Evolutionary conservation across 1,284 basidiomycete species (phyloP).

Genomic region (Sanghuangporus sanghuang): DNA sequence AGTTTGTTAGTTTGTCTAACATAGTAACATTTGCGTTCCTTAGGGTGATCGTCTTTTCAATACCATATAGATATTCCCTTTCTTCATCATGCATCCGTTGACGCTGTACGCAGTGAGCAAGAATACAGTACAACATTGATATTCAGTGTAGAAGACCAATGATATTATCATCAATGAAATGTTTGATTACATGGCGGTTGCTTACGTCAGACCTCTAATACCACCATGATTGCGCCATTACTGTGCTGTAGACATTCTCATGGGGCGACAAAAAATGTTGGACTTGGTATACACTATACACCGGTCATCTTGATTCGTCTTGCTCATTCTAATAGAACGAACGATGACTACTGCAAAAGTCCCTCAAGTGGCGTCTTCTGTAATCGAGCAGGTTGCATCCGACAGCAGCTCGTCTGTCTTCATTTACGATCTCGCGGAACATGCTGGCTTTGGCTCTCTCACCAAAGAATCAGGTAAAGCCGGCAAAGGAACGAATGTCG

Average conservation of each 20-base stretch:
- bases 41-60: slow-evolving; percentile 67
- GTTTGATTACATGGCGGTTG: not conserved
- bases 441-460: slow-evolving; percentile 68
- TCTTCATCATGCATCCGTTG: not conserved
- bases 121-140: too few species aligned
- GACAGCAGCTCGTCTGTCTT: slow-evolving; percentile 62
- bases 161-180: not conserved
- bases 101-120: not conserved
- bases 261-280: slow-evolving; percentile 5
- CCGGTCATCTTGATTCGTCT: not conserved
- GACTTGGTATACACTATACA: not conserved
- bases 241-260: slow-evolving; percentile 14
- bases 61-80: slow-evolving; percentile 31
- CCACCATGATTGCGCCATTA: not conserved
- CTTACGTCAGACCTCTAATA: not conserved
- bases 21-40: slow-evolving; percentile 8
- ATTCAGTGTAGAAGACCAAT: too few species aligned
- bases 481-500: slow-evolving; percentile 46
- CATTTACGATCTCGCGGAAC: slow-evolving; percentile 76
- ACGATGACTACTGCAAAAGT: not conserved
- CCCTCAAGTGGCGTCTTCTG: slow-evolving; percentile 45
- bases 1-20: not conserved
- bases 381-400: slow-evolving; percentile 59
- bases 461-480: slow-evolving; percentile 55
- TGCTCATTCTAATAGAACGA: not conserved